Evolutionary conservation across 2,329 filamentous ascomycete species (phyloP).

Genomic region (Aureobasidium pullulans): DNA sequence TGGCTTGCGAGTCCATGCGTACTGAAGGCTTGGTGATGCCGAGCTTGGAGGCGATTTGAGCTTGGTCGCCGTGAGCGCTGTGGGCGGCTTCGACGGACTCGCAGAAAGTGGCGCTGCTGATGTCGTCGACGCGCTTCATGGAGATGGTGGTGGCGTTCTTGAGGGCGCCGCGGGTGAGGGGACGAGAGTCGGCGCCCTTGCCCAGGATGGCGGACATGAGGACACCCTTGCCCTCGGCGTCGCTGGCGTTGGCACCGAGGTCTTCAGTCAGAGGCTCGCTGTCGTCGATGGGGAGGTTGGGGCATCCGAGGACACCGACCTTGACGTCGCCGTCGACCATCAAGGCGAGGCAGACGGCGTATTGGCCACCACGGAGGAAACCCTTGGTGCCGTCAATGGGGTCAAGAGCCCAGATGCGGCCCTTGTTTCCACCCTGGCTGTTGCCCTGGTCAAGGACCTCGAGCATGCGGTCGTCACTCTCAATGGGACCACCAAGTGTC

Average conservation of each 20-base stretch:
- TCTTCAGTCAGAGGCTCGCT: slow-evolving; percentile 60
- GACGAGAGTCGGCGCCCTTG: slow-evolving; percentile 71
- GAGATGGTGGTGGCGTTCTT: slow-evolving; percentile 55
- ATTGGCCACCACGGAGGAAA: slow-evolving; percentile 91
- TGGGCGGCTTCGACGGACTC: slow-evolving; percentile 93
- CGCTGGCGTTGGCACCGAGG: slow-evolving; percentile 66
- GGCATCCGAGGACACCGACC: slow-evolving; percentile 89
- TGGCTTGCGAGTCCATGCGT: slow-evolving; percentile 95
- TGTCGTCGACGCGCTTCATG: slow-evolving; percentile 70
- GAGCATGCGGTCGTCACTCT: slow-evolving; percentile 57
- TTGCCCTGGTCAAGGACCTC: slow-evolving; percentile 52
- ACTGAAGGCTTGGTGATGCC: slow-evolving; percentile 87
- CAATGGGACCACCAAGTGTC: slow-evolving; percentile 61
- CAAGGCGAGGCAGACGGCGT: slow-evolving; percentile 86
- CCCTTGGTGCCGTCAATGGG: slow-evolving; percentile 98
- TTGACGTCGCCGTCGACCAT: slow-evolving; percentile 91
- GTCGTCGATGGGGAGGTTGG: slow-evolving; percentile 88
- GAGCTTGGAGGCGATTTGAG: slow-evolving; percentile 71
- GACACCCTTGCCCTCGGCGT: slow-evolving; percentile 71
- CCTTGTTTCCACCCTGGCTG: slow-evolving; percentile 62
- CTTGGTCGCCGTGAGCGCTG: slow-evolving; percentile 82
- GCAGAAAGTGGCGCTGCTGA: slow-evolving; percentile 82
- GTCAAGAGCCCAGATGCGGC: slow-evolving; percentile 91
- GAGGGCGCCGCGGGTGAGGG: slow-evolving; percentile 54
- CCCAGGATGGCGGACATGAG: slow-evolving; percentile 79